Conservation (phyloP, 768 basidiomycete genomes). For the Pleurotus djamor region DNA sequence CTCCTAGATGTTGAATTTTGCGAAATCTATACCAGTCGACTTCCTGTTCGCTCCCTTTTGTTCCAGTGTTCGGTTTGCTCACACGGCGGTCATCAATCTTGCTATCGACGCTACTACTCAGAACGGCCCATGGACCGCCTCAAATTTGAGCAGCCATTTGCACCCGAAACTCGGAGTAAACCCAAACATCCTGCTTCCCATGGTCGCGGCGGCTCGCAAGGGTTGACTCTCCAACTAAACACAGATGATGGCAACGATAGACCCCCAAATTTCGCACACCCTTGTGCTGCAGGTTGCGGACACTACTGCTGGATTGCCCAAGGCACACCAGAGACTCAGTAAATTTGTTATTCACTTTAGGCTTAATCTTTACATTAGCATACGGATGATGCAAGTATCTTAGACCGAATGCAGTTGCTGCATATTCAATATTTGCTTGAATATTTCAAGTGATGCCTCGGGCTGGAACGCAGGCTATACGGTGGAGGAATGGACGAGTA, state of each 20-base stretch:
- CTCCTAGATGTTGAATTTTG: not conserved
- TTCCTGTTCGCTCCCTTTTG: conserved; percentile 69
- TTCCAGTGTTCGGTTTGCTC: conserved; percentile 76
- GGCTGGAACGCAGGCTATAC: conserved; percentile 62
- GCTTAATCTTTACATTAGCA: not conserved
- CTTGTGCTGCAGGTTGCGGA: conserved; percentile 80
- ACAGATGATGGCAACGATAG: not conserved
- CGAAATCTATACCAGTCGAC: conserved; percentile 44
- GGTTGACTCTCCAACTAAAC: conserved; percentile 6
- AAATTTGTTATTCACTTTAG: not conserved
- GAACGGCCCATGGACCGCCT: conserved; percentile 51
- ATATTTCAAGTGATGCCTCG: conserved; percentile 53
- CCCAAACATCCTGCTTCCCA: conserved; percentile 11
- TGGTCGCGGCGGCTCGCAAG: conserved; percentile 12
- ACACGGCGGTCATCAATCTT: conserved; percentile 81
- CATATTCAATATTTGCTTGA: conserved; percentile 49
- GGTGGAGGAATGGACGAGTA: not conserved
- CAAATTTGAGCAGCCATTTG: conserved; percentile 12
- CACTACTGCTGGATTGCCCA: conserved; percentile 74
- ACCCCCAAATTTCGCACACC: conserved; percentile 46
- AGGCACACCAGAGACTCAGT: conserved; percentile 10
- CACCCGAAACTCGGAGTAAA: conserved; percentile 9
- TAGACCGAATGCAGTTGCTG: conserved; percentile 54
- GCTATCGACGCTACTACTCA: conserved; percentile 69
- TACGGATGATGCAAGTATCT: not conserved